Conservation (phyloP, 306 rosid species). For the Begonia peltatifolia region DNA sequence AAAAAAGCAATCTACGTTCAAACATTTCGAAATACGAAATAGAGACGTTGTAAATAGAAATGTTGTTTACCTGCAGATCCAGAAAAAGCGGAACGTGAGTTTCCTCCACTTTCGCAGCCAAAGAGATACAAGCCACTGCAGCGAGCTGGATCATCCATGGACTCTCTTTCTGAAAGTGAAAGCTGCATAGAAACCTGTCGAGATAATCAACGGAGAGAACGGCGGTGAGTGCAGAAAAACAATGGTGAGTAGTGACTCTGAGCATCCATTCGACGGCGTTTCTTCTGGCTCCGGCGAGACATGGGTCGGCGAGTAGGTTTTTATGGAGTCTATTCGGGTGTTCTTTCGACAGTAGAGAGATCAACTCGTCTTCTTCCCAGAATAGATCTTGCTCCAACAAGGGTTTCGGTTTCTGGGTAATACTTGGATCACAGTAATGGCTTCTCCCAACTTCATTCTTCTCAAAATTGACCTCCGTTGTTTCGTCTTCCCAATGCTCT, state of each 20-base stretch:
- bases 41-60: not conserved
- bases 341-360: constrained; percentile 39
- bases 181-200: constrained; percentile 47
- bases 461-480: constrained; percentile 14
- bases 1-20: not conserved
- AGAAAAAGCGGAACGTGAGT: constrained; percentile 65
- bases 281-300: constrained; percentile 28
- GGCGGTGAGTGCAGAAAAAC: constrained; percentile 63
- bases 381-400: constrained; percentile 45
- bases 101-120: constrained; percentile 93
- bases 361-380: constrained; percentile 66
- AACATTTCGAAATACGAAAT: too few relatives aligned
- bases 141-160: constrained; percentile 90
- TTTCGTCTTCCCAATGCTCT: constrained; percentile 36
- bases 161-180: constrained; percentile 32
- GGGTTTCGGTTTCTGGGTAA: constrained; percentile 12
- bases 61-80: constrained; percentile 56
- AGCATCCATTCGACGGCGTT: constrained; percentile 62
- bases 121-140: constrained; percentile 73
- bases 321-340: constrained; percentile 18
- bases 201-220: constrained; percentile 68
- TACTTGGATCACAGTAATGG: constrained; percentile 1
- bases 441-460: constrained; percentile 10
- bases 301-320: constrained; percentile 7
- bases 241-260: constrained; percentile 44